Evolutionary conservation across 805 yeast species (phyloP).

Genomic region (Candida montana): DNA sequence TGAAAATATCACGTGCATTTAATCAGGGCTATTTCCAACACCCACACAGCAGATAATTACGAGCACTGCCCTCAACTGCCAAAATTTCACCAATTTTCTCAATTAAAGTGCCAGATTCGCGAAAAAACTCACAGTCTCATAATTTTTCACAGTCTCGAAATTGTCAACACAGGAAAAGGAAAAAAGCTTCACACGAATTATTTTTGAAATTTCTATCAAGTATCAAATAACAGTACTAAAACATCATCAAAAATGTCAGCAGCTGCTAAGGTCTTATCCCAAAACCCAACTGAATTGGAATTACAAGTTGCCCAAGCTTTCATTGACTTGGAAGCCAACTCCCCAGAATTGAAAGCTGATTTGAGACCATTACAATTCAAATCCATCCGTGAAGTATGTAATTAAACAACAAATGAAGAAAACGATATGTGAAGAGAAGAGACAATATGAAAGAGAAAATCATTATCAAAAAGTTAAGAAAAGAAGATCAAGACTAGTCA

Average conservation of each 20-base stretch:
- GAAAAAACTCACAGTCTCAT: background rate
- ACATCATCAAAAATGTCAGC: conserved; percentile 73
- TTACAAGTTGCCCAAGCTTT: conserved; percentile 99
- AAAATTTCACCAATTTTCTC: background rate
- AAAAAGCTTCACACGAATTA: background rate
- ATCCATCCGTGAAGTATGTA: conserved; percentile 83
- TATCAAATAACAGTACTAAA: background rate
- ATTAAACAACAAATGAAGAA: background rate
- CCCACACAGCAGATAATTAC: background rate
- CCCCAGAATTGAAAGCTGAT: conserved; percentile 95
- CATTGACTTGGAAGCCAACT: conserved; percentile 87
- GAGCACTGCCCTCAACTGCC: background rate
- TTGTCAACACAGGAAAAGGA: conserved; percentile 1
- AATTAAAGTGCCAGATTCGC: background rate
- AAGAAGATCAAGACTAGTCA: background rate
- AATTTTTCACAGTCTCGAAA: background rate
- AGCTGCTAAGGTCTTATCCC: conserved; percentile 89
- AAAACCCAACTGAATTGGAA: conserved; percentile 97
- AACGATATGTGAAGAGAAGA: background rate
- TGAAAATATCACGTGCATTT: too few species aligned
- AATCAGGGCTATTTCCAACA: too few species aligned
- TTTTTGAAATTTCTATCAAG: background rate
- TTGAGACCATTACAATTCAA: conserved; percentile 98
- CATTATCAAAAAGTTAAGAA: background rate
- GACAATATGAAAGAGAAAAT: background rate